phyloP scores from a whole-genome alignment of 129 eudicot genomes.

The Smallanthus sonchifolius region DNA sequence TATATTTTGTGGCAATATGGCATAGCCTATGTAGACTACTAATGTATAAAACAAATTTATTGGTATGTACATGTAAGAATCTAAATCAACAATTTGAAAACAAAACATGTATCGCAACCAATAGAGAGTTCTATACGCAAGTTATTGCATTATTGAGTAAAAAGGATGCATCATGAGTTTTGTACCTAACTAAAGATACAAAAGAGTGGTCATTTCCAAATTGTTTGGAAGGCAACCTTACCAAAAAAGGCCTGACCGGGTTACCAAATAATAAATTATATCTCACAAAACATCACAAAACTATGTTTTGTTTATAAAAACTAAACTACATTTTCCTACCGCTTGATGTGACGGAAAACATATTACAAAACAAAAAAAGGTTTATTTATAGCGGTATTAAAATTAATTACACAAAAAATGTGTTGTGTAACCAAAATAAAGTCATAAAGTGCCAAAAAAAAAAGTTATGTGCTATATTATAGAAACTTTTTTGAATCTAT shows the following conservation, averaged over 20 bases:
- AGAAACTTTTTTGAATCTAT: no score
- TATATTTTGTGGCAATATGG: background rate
- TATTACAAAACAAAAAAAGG: no score
- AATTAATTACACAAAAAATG: no score
- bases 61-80: background rate
- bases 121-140: slow-evolving; percentile 17
- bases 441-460: no score
- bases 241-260: background rate
- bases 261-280: background rate
- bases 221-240: background rate
- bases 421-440: no score
- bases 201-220: slow-evolving; percentile 4
- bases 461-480: no score
- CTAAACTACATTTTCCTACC: no score
- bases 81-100: background rate
- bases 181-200: slow-evolving; percentile 10
- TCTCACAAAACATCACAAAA: no score
- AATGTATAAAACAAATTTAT: background rate
- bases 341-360: no score
- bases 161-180: slow-evolving; percentile 11
- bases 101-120: background rate
- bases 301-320: no score
- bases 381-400: no score
- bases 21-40: background rate
- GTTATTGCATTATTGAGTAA: slow-evolving; percentile 13